These are phyloP conservation scores for Mollisia scopiformis DNA, from an alignment of 2,329 filamentous ascomycete species.

Conservation along the genomic window DNA sequence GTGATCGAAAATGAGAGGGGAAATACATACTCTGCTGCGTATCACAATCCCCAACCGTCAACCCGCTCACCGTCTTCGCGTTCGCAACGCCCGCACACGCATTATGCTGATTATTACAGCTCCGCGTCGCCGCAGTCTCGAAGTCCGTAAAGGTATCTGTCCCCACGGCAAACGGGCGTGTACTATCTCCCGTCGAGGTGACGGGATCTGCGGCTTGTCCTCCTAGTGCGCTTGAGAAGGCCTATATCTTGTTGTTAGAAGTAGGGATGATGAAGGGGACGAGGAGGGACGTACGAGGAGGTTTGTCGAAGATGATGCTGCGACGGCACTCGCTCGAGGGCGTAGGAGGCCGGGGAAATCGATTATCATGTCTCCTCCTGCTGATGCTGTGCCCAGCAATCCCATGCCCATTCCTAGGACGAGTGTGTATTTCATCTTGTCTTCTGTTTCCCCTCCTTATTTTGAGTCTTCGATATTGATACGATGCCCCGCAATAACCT, in stretches of 20 bases:
- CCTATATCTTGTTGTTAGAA: neutral
- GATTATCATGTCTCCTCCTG: constrained; percentile 11
- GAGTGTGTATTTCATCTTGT: neutral
- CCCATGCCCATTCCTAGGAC: neutral
- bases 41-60: constrained; percentile 25
- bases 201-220: constrained; percentile 9
- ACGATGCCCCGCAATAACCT: too few species aligned
- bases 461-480: too few species aligned
- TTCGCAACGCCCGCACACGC: constrained; percentile 20
- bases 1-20: neutral
- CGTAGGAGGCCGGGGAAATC: constrained; percentile 14
- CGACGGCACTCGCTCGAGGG: constrained; percentile 26
- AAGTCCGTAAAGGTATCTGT: constrained; percentile 22
- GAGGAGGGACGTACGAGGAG: neutral
- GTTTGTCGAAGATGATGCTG: neutral
- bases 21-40: constrained; percentile 19
- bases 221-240: constrained; percentile 11
- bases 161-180: constrained; percentile 19
- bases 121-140: constrained; percentile 7
- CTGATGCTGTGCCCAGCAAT: neutral
- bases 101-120: constrained; percentile 25
- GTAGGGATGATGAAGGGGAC: neutral
- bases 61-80: constrained; percentile 10
- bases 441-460: too few species aligned
- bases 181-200: constrained; percentile 10